Conservation (phyloP, 495 filamentous ascomycete genomes). For the Aspergillus hancockii region DNA sequence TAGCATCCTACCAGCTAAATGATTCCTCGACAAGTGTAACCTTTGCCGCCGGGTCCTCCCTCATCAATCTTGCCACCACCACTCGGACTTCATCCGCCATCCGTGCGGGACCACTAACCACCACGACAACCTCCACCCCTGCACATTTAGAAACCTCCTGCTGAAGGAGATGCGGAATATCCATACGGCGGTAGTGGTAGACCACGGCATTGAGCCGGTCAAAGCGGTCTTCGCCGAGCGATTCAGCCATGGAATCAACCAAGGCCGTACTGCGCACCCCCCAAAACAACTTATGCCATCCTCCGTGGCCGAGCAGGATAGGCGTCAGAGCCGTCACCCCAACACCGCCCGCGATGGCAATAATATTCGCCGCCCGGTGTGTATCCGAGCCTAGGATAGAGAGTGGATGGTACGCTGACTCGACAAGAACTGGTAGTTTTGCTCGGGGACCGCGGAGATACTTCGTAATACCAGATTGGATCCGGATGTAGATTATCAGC, state of each 20-base stretch:
- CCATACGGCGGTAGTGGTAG: not conserved
- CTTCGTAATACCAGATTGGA: not conserved
- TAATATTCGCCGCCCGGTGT: not conserved
- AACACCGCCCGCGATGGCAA: constrained; percentile 3
- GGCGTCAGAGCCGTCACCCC: not conserved
- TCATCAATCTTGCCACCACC: not conserved
- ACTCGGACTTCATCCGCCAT: constrained; percentile 5
- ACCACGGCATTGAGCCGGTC: not conserved
- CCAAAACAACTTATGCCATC: constrained; percentile 2
- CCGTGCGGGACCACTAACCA: not conserved
- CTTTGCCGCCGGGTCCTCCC: not conserved
- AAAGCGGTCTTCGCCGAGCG: not conserved
- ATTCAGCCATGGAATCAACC: not conserved
- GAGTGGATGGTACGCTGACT: not conserved
- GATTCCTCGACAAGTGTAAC: constrained; percentile 1
- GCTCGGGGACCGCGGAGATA: not conserved
- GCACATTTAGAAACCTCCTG: not conserved
- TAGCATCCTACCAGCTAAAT: constrained; percentile 7
- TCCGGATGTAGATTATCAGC: not conserved
- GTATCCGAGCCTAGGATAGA: not conserved
- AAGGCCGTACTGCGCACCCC: not conserved
- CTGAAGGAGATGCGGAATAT: not conserved
- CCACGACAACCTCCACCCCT: not conserved
- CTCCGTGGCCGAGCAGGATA: not conserved
- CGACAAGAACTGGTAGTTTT: constrained; percentile 1